Conservation (phyloP, 108 stramenopile genomes). For the Pseudonitzschia multistriata region DNA sequence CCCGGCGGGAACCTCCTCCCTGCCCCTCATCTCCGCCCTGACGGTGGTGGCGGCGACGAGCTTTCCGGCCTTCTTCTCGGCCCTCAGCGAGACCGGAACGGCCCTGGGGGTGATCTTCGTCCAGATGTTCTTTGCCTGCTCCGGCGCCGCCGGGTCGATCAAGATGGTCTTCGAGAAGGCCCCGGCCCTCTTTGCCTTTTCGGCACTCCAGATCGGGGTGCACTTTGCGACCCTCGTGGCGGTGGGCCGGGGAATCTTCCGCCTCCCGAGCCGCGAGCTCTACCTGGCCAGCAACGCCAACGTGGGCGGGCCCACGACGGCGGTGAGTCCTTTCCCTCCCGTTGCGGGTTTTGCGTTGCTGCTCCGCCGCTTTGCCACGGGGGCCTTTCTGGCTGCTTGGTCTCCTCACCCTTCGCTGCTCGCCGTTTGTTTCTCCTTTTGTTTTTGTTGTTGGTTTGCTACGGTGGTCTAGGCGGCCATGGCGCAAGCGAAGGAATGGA, state of each 20-base stretch:
- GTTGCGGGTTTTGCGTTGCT: neutral
- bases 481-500: slow-evolving; percentile 92
- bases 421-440: neutral
- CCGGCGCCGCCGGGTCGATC: slow-evolving; percentile 84
- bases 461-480: slow-evolving; percentile 75
- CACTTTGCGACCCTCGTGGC: slow-evolving; percentile 74
- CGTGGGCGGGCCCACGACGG: slow-evolving; percentile 91
- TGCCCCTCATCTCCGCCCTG: slow-evolving; percentile 73
- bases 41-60: slow-evolving; percentile 75
- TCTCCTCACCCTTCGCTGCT: neutral
- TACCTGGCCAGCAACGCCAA: slow-evolving; percentile 89
- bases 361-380: neutral
- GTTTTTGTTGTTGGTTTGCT: neutral
- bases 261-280: slow-evolving; percentile 68
- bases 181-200: slow-evolving; percentile 85
- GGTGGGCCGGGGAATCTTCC: slow-evolving; percentile 63
- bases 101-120: slow-evolving; percentile 76
- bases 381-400: no score
- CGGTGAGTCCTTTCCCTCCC: slow-evolving; percentile 21
- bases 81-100: slow-evolving; percentile 55
- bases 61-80: slow-evolving; percentile 66
- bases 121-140: slow-evolving; percentile 92
- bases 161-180: slow-evolving; percentile 76
- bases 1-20: slow-evolving; percentile 54
- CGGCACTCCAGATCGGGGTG: slow-evolving; percentile 71